Evolutionary conservation across 306 rosid species (phyloP).

Genomic region (Dryas drummondii): DNA sequence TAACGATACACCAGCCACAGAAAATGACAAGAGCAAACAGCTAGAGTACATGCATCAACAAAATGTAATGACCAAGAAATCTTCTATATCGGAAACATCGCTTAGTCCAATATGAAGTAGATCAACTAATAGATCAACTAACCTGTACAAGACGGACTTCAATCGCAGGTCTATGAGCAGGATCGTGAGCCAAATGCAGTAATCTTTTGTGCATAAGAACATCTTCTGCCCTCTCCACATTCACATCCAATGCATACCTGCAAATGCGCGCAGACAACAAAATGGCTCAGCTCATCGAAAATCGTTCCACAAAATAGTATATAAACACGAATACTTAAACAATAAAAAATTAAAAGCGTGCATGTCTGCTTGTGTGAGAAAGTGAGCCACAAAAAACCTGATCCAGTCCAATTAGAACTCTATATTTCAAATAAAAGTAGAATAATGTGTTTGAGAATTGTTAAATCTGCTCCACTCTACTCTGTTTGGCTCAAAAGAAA

Average conservation of each 20-base stretch:
- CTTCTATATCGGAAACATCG: neutral
- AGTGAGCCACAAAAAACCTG: neutral
- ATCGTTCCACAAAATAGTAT: slow-evolving; percentile 1
- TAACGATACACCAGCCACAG: neutral
- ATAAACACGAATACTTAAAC: neutral
- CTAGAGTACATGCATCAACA: neutral
- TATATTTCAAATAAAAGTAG: neutral
- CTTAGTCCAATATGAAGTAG: neutral
- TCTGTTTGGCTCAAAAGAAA: slow-evolving; percentile 1
- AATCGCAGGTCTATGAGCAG: slow-evolving; percentile 82
- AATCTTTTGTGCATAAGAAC: slow-evolving; percentile 93
- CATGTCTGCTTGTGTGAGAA: neutral
- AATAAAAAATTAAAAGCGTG: neutral
- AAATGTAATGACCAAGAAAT: neutral
- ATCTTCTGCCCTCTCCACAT: slow-evolving; percentile 94
- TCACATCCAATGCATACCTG: slow-evolving; percentile 95
- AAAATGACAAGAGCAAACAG: slow-evolving; percentile 8
- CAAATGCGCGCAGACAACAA: slow-evolving; percentile 25
- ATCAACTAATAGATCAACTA: neutral
- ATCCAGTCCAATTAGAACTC: neutral
- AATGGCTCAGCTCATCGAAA: slow-evolving; percentile 24
- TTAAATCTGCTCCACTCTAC: slow-evolving; percentile 3
- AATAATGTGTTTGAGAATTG: neutral
- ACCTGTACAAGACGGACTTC: slow-evolving; percentile 99
- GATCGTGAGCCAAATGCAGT: slow-evolving; percentile 82